Base-by-base conservation (phyloP, 148 eudicot species). In the Rhododendron williamsianum region DNA sequence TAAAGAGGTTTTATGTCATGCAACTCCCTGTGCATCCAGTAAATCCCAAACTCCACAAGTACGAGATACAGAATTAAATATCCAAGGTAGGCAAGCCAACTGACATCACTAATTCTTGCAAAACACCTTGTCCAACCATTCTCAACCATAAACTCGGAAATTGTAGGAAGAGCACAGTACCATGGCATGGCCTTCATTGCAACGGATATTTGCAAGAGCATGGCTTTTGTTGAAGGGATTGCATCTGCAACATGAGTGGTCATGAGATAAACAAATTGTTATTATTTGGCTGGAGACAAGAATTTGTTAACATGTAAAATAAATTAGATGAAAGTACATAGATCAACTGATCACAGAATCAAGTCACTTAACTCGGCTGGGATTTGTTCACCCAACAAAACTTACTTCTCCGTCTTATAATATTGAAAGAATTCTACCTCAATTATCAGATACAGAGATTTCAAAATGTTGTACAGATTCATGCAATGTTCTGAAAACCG, bases 151-250 rank as follows among this genome's bases (percentile, higher is more conserved):
- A 85, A 92, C 78, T 96, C 98, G 3, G 95, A 93, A 3, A 93
- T 21, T 10, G 95, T 87, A 25, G 96, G 94, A 82, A 92, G 92
- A 82, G 89, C 89, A 35, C 84, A 76, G 86, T 93, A 93, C 94
- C 93, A 93, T 76, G 98, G 98, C 97, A 96, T 93, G 35, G 97
- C 97, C 91, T 93, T 94, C 94, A 94, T 91, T 43, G 98, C 96
- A 23, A 96, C 98, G 30, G 71, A 77, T 89, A 96, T 96, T 88
- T 96, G 98, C 87, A 94, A 88, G 74, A 87, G 86, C 97, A 96
- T 92, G 46, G 98, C 92, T 76, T 87, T 90, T 45, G 79, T 90
- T 58, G 98, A 79, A 48, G 98, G 98, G 33, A 96, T 91, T 52
- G 94, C 91, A 90, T 96, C 98, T 95, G 91, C 72, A 81, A 86